Conservation (phyloP, 1,284 basidiomycete genomes). For the Phlebopus sp. region DNA sequence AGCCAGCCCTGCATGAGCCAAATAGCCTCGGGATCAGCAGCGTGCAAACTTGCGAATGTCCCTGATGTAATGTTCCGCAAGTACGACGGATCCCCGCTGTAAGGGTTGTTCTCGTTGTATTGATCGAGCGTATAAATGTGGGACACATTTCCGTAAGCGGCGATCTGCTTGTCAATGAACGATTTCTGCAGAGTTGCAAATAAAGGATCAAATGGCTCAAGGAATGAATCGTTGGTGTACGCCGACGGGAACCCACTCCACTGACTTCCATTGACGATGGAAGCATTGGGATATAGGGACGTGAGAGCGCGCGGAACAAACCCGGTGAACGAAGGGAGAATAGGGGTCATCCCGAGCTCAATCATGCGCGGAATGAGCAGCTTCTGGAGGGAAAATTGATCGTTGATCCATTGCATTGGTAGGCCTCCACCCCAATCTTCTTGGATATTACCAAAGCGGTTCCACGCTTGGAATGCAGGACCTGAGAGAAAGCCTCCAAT, state of each 20-base stretch:
- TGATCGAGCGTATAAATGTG: slow-evolving; percentile 47
- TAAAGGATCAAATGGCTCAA: slow-evolving; percentile 42
- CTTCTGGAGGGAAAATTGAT: slow-evolving; percentile 40
- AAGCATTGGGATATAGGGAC: slow-evolving; percentile 36
- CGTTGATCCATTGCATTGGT: slow-evolving; percentile 38
- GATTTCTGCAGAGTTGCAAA: slow-evolving; percentile 38
- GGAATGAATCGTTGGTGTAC: slow-evolving; percentile 39
- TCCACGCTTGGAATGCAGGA: slow-evolving; percentile 45
- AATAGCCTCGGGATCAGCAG: slow-evolving; percentile 38
- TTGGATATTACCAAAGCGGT: slow-evolving; percentile 44
- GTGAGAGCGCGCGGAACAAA: slow-evolving; percentile 39
- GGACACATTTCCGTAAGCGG: slow-evolving; percentile 39
- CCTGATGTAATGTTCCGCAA: slow-evolving; percentile 33
- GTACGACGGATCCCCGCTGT: slow-evolving; percentile 36
- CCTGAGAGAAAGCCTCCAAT: slow-evolving; percentile 38
- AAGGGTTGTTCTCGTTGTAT: slow-evolving; percentile 44
- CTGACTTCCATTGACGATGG: slow-evolving; percentile 35
- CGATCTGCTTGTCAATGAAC: slow-evolving; percentile 41
- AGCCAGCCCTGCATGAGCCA: slow-evolving; percentile 50
- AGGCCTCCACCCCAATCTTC: slow-evolving; percentile 38
- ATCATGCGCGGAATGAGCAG: slow-evolving; percentile 40
- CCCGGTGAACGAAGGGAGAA: slow-evolving; percentile 43
- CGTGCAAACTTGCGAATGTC: slow-evolving; percentile 38
- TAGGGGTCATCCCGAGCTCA: slow-evolving; percentile 45
- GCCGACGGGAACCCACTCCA: slow-evolving; percentile 36